phyloP scores from a whole-genome alignment of 345 rosid species.

The Zanthoxylum bungeanum region DNA sequence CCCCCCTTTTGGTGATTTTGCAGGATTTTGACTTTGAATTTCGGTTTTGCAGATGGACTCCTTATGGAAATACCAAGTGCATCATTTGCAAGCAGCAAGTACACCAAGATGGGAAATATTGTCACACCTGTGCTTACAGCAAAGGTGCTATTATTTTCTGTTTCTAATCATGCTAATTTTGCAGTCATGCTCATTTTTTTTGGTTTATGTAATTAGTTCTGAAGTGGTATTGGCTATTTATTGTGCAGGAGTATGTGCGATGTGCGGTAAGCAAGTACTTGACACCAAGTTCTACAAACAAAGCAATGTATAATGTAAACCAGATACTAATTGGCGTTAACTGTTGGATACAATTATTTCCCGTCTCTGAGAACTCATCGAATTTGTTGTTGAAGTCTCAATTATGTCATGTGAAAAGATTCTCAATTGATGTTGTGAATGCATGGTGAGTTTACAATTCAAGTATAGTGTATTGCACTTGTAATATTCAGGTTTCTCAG shows the following conservation, averaged over 20 bases:
- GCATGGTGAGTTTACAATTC: not conserved
- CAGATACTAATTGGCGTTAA: not conserved
- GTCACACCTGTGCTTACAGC: conserved; percentile 96
- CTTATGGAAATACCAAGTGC: conserved; percentile 86
- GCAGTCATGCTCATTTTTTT: not conserved
- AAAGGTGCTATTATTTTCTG: conserved; percentile 52
- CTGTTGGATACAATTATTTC: not conserved
- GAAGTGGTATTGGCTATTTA: conserved; percentile 4
- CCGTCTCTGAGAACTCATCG: not conserved
- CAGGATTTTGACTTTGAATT: not conserved
- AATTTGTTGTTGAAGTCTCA: not conserved
- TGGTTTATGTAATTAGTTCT: not conserved
- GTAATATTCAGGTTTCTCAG: not conserved
- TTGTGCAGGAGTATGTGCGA: conserved; percentile 83
- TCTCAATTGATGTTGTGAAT: not conserved
- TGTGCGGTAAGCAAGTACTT: conserved; percentile 99
- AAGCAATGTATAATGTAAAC: conserved; percentile 62
- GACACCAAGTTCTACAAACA: conserved; percentile 97
- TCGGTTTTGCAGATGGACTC: conserved; percentile 75
- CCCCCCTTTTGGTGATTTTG: too few species aligned
- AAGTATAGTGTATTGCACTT: not conserved
- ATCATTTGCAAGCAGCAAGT: conserved; percentile 97
- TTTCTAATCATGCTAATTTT: not conserved
- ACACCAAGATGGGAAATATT: conserved; percentile 94
- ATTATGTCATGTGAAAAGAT: conserved; percentile 9